Conservation (phyloP, 192 early-diverging fungal genomes). For the Mortierella claussenii region DNA sequence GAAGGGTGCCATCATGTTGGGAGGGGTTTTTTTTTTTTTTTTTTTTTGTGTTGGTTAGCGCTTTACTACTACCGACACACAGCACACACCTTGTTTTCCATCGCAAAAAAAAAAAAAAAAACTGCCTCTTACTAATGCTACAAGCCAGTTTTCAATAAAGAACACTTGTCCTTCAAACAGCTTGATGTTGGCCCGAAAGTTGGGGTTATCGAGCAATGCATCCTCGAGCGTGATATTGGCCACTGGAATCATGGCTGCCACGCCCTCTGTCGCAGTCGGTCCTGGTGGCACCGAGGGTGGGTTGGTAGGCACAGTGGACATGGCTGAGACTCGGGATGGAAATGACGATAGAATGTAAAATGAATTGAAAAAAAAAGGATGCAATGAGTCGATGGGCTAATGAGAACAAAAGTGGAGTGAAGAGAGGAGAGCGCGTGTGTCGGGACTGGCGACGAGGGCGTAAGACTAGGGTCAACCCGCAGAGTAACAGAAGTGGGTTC, state of each 20-base stretch:
- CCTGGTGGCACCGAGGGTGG: constrained; percentile 32
- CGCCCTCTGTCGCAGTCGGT: constrained; percentile 23
- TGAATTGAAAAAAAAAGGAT: constrained; percentile 5
- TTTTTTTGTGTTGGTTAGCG: too few relatives aligned
- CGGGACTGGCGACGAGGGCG: too few relatives aligned
- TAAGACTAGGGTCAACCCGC: too few relatives aligned
- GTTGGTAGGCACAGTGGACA: constrained; percentile 11
- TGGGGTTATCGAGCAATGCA: constrained; percentile 63
- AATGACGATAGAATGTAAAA: not conserved
- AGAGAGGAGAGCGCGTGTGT: not conserved
- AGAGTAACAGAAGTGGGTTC: too few relatives aligned
- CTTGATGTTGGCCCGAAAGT: constrained; percentile 62
- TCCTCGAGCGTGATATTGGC: constrained; percentile 61
- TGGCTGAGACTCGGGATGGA: not conserved
- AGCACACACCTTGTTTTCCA: too few relatives aligned
- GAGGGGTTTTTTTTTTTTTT: too few relatives aligned
- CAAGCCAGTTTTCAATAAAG: constrained; percentile 65
- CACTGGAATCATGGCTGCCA: constrained; percentile 47
- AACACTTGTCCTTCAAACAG: constrained; percentile 68
- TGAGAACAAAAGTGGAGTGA: not conserved
- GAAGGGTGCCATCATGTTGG: too few relatives aligned
- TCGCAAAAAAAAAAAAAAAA: not conserved
- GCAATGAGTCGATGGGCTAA: not conserved
- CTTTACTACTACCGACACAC: too few relatives aligned
- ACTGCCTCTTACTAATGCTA: constrained; percentile 33